A percentile compares a stretch with the other conserved stretches of the same genome.
These are phyloP conservation scores for Samsoniella hepiali DNA, from an alignment of 2,329 filamentous ascomycete species.

Conservation along the genomic window DNA sequence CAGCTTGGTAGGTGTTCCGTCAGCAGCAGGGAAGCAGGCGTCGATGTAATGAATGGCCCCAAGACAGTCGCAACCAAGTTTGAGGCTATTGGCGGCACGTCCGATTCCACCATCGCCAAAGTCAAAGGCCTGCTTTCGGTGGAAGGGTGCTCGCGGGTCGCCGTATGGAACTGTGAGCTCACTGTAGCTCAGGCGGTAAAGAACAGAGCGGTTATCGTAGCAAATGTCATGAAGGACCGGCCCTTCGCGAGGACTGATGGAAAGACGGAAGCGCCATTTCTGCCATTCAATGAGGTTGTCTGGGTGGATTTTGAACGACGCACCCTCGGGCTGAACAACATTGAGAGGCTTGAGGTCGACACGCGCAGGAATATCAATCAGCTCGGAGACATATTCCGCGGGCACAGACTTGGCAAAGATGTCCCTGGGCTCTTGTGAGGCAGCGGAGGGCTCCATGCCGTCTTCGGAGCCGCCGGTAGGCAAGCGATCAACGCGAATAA, in stretches of 20 bases:
- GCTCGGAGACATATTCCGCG: conserved; percentile 49
- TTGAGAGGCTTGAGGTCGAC: conserved; percentile 65
- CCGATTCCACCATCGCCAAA: conserved; percentile 68
- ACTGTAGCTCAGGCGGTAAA: conserved; percentile 64
- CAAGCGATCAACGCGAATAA: conserved; percentile 56
- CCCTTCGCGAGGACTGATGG: conserved; percentile 68
- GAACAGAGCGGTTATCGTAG: conserved; percentile 62
- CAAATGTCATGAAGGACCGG: conserved; percentile 66
- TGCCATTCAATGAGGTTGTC: conserved; percentile 56
- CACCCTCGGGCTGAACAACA: conserved; percentile 66
- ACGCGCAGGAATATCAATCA: conserved; percentile 46
- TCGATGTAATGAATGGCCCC: conserved; percentile 66
- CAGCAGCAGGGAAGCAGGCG: conserved; percentile 47
- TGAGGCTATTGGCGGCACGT: conserved; percentile 64
- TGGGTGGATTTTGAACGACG: conserved; percentile 58
- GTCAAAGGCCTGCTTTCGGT: conserved; percentile 70
- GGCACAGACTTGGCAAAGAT: conserved; percentile 42
- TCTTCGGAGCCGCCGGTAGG: conserved; percentile 48
- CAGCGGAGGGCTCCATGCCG: conserved; percentile 36
- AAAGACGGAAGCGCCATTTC: conserved; percentile 67
- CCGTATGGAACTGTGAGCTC: conserved; percentile 71
- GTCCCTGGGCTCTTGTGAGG: conserved; percentile 39
- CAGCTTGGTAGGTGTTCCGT: conserved; percentile 50
- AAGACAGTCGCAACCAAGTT: conserved; percentile 67
- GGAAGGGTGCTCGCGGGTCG: conserved; percentile 62